Percentiles rank a stretch among this genome's conserved stretches.
These are phyloP conservation scores for Magnolia changhungtana DNA, from an alignment of 164 flowering plant species.

Conservation along the genomic window DNA sequence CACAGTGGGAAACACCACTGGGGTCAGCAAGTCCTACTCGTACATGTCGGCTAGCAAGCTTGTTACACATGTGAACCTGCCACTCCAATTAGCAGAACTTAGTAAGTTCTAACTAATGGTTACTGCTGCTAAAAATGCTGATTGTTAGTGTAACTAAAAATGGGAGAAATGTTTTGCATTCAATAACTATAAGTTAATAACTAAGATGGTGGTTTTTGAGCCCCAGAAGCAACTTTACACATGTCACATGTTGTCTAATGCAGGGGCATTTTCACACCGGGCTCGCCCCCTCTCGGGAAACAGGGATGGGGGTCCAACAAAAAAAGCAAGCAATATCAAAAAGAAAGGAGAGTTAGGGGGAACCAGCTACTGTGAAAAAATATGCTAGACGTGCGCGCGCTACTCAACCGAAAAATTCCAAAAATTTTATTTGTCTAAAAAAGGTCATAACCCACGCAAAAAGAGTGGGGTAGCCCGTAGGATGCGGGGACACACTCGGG, in stretches of 20 bases:
- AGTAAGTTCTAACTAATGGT: neutral
- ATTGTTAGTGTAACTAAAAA: conserved; percentile 32
- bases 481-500: too few relatives aligned
- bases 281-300: too few relatives aligned
- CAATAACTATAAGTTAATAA: neutral
- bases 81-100: conserved; percentile 16
- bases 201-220: neutral
- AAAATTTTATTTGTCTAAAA: too few relatives aligned
- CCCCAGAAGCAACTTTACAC: neutral
- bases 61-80: conserved; percentile 97
- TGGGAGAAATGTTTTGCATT: neutral
- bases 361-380: too few relatives aligned
- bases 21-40: conserved; percentile 86
- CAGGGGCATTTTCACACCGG: neutral
- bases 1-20: conserved; percentile 79
- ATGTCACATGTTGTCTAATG: neutral
- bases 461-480: too few relatives aligned
- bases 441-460: too few relatives aligned
- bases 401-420: too few relatives aligned
- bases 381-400: too few relatives aligned
- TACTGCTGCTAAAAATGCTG: conserved; percentile 1
- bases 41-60: conserved; percentile 92
- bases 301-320: too few relatives aligned
- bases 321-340: too few relatives aligned
- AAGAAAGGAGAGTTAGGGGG: too few relatives aligned